These are phyloP conservation scores for Sporodiniella umbellata DNA, from an alignment of 371 early-diverging fungal species.

Conservation along the genomic window DNA sequence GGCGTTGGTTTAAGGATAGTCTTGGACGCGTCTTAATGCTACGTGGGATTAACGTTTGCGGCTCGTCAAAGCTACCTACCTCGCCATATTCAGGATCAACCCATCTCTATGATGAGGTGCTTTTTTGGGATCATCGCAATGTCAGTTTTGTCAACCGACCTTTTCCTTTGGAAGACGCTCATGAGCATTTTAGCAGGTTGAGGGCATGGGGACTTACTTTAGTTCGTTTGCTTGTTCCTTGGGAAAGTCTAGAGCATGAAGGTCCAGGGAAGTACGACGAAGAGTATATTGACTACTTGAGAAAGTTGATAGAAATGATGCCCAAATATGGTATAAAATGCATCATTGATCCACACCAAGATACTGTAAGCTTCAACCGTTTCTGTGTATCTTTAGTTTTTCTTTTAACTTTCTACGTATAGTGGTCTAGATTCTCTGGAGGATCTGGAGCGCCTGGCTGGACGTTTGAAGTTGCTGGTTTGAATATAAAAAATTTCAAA, in stretches of 20 bases:
- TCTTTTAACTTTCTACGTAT: neutral
- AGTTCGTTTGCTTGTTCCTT: conserved; percentile 69
- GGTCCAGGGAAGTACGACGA: conserved; percentile 81
- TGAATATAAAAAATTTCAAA: conserved; percentile 68
- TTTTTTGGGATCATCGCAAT: conserved; percentile 62
- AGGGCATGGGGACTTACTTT: conserved; percentile 78
- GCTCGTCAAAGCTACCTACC: conserved; percentile 62
- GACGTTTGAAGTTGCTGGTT: conserved; percentile 69
- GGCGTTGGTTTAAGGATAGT: conserved; percentile 53
- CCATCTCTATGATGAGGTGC: conserved; percentile 44
- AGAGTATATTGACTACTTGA: conserved; percentile 73
- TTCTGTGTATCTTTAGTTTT: neutral
- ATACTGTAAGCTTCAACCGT: conserved; percentile 35
- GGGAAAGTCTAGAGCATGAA: conserved; percentile 79
- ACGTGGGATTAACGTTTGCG: conserved; percentile 67
- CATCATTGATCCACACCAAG: conserved; percentile 80
- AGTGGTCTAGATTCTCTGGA: conserved; percentile 70
- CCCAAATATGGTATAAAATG: conserved; percentile 73
- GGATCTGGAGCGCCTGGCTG: conserved; percentile 73
- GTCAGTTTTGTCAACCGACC: conserved; percentile 72
- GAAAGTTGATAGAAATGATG: conserved; percentile 58
- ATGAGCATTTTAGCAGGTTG: conserved; percentile 71
- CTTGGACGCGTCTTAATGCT: conserved; percentile 51
- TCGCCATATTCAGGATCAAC: conserved; percentile 50
- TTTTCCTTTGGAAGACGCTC: conserved; percentile 73